A percentile compares a stretch with the other conserved stretches of the same genome.
Conservation (phyloP, 1,284 basidiomycete species). For the Meripilus lineatus region DNA sequence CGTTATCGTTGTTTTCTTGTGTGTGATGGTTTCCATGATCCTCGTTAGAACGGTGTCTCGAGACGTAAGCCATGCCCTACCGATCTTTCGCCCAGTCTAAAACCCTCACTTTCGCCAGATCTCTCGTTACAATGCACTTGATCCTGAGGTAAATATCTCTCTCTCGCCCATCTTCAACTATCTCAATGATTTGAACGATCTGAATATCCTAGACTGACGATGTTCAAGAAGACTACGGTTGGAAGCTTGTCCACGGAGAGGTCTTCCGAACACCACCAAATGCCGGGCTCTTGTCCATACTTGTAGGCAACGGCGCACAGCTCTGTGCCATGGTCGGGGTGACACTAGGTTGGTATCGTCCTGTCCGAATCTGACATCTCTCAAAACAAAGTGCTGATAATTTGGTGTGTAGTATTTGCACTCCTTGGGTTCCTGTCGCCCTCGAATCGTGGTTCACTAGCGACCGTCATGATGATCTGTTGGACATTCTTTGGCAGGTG, state of each 20-base stretch:
- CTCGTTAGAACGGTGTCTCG: conserved; percentile 83
- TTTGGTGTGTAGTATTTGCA: conserved; percentile 68
- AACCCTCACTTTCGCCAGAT: conserved; percentile 51
- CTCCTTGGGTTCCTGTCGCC: conserved; percentile 97
- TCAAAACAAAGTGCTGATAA: background rate
- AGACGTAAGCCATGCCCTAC: conserved; percentile 62
- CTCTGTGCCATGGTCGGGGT: conserved; percentile 86
- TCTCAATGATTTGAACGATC: conserved; percentile 11
- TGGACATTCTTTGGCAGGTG: conserved; percentile 92
- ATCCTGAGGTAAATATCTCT: conserved; percentile 63
- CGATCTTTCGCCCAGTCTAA: conserved; percentile 30
- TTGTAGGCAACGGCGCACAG: conserved; percentile 91
- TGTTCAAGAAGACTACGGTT: conserved; percentile 97
- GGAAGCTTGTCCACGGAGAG: conserved; percentile 96
- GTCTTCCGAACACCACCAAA: conserved; percentile 86
- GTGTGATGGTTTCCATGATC: conserved; percentile 91
- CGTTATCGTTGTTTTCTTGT: conserved; percentile 87
- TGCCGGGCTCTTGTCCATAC: conserved; percentile 77
- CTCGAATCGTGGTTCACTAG: conserved; percentile 91
- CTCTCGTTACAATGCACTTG: conserved; percentile 93
- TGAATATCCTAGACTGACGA: no score
- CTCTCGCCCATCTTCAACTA: background rate
- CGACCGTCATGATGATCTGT: conserved; percentile 94
- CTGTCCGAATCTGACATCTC: background rate
- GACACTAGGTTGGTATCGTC: conserved; percentile 63